A percentile compares a stretch with the other conserved stretches of the same genome.
These are phyloP conservation scores for Zygotorulaspora danielsina DNA, from an alignment of 805 yeast species.

Conservation along the genomic window DNA sequence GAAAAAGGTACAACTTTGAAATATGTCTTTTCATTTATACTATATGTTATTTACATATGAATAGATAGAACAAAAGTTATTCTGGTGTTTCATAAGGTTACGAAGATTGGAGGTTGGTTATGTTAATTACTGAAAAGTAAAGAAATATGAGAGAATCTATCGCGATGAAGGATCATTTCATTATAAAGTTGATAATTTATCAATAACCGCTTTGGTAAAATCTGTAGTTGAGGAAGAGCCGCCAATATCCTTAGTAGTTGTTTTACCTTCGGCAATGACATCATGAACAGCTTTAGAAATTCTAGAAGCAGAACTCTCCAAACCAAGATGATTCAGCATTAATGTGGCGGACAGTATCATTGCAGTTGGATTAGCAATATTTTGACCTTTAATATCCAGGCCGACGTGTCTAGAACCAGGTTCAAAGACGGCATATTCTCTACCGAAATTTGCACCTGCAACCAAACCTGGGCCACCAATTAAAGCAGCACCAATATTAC, in stretches of 20 bases:
- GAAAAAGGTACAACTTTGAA: no score
- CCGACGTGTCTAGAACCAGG: constrained; percentile 99
- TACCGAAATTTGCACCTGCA: constrained; percentile 97
- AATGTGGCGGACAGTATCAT: constrained; percentile 87
- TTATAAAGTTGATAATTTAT: constrained; percentile 44
- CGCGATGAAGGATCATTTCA: background rate
- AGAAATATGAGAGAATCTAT: constrained; percentile 3
- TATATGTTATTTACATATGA: constrained; percentile 1
- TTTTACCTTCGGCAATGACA: constrained; percentile 83
- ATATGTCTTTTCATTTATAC: no score
- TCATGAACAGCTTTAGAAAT: constrained; percentile 85
- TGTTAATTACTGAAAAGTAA: no score
- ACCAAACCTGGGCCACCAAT: constrained; percentile 98
- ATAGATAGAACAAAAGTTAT: background rate
- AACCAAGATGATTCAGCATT: constrained; percentile 93
- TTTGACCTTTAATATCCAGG: constrained; percentile 89
- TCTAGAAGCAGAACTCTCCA: constrained; percentile 77
- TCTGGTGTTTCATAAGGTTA: background rate
- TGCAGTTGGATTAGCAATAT: constrained; percentile 97
- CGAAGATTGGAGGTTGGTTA: background rate
- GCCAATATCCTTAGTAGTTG: constrained; percentile 86
- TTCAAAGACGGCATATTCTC: constrained; percentile 96
- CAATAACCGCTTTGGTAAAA: constrained; percentile 86
- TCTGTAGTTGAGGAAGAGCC: constrained; percentile 87
- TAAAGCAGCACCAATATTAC: constrained; percentile 92